These are phyloP conservation scores for Silene latifolia DNA, from an alignment of 148 eudicot species.

Conservation along the genomic window DNA sequence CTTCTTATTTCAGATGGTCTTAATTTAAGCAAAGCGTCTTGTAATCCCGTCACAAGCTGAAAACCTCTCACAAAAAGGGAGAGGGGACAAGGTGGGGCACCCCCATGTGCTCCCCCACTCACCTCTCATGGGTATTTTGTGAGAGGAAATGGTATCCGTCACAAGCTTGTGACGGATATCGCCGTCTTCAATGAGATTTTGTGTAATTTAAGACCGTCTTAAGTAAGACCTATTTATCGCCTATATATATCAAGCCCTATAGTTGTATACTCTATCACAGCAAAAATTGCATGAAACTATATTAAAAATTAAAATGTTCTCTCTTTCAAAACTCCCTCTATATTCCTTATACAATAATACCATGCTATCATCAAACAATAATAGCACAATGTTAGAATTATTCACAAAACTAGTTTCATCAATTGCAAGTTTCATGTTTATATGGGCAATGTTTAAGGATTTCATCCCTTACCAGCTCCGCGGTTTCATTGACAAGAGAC, in stretches of 20 bases:
- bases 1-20: no score
- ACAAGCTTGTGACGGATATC: no score
- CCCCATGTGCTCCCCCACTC: no score
- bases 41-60: no score
- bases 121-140: no score
- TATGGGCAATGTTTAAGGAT: constrained; percentile 43
- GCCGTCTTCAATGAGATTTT: no score
- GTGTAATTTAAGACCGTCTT: no score
- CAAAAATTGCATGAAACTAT: constrained; percentile 7
- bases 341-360: background rate
- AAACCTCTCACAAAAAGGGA: no score
- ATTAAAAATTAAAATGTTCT: background rate
- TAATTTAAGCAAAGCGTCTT: no score
- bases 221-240: no score
- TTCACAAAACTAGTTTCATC: constrained; percentile 39
- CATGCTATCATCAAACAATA: background rate
- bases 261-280: background rate
- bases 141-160: no score
- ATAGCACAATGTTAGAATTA: constrained; percentile 22
- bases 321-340: constrained; percentile 7
- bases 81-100: no score
- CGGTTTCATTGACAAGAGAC: constrained; percentile 22
- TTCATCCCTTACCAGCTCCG: constrained; percentile 41
- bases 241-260: constrained; percentile 6
- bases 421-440: constrained; percentile 42